These are phyloP conservation scores for Metarhizium album DNA, from an alignment of 2,329 filamentous ascomycete species.

Conservation along the genomic window DNA sequence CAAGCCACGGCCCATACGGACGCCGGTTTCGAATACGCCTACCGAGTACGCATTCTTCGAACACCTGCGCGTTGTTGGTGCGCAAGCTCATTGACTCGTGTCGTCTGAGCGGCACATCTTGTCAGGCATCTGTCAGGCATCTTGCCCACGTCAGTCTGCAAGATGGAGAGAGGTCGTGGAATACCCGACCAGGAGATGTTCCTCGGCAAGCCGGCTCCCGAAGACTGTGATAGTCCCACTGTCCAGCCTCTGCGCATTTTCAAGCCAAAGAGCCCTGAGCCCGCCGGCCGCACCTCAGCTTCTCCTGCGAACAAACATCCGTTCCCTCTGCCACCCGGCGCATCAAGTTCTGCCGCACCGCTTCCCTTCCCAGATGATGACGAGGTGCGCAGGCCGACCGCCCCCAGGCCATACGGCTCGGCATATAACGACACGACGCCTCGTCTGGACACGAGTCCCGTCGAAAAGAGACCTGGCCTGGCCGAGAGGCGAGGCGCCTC, in stretches of 20 bases:
- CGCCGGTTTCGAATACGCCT: not conserved
- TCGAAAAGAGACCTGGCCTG: slow-evolving; percentile 52
- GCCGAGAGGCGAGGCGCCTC: slow-evolving; percentile 75
- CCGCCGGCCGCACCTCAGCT: slow-evolving; percentile 29
- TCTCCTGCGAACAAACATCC: slow-evolving; percentile 39
- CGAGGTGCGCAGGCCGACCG: slow-evolving; percentile 35
- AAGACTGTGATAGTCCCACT: slow-evolving; percentile 58
- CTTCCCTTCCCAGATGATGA: slow-evolving; percentile 67
- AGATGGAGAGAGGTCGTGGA: slow-evolving; percentile 48
- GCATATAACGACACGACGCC: slow-evolving; percentile 39
- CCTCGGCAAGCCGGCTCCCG: slow-evolving; percentile 46
- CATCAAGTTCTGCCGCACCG: slow-evolving; percentile 56
- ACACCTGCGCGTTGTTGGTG: not conserved
- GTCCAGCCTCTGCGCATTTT: slow-evolving; percentile 77
- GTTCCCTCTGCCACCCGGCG: slow-evolving; percentile 56
- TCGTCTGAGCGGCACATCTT: not conserved
- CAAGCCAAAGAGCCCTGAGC: slow-evolving; percentile 61
- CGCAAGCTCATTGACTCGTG: slow-evolving; percentile 6
- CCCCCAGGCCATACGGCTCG: slow-evolving; percentile 33
- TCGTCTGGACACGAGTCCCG: slow-evolving; percentile 44
- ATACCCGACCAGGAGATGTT: slow-evolving; percentile 77
- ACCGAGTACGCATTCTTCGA: not conserved
- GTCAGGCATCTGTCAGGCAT: not conserved
- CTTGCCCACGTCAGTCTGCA: slow-evolving; percentile 11
- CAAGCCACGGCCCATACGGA: not conserved